Evolutionary conservation across 768 basidiomycete species (phyloP), one percentile per base, ranked within the genome.

Genomic region (Amyloporia xantha): DNA sequence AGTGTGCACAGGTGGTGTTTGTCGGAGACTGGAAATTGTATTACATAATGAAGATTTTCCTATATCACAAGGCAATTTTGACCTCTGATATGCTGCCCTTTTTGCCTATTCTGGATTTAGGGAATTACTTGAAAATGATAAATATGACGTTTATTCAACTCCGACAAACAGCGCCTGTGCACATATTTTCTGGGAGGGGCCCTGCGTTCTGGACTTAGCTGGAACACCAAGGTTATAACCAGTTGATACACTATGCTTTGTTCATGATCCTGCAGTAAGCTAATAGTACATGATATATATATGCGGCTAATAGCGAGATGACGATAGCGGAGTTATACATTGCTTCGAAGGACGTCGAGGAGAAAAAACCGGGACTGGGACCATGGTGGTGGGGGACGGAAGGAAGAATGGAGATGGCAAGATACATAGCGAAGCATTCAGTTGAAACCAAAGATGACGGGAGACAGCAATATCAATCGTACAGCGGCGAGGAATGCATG

Each of bases 291-390:
- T 58, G 48, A 41, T 37, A 53, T 40, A 51, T 55, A 58, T 53
- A 58, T 58, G 57, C 57, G 47, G 52, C 44, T 50, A 58, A 58
- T 52, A 55, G 57, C 54, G 57, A 58, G 42, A 54, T 58, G 54
- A 52, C 57, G 57, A 58, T 58, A 58, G 57, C 59, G 56, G 54
- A 49, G 39, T 54, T 62, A 61, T 54, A 60, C 52, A 50, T 51
- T 51, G 45, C 44, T 52, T 51, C 53, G 50, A 47, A 51, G 45
- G 35, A 11, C 7, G 48, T 24, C 3, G 39, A 41, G 38, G 36
- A 47, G 48, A 48, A 58, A 44, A 41, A 45, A 47, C 47, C 44
- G 48, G 50, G 47, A 49, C 26, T 44, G 50, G 53, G 36, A 42
- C 27, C 45, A 25, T 41, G 44, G 41, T 48, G 50, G 48, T 17